Percentiles rank a stretch among this genome's conserved stretches.
These are phyloP conservation scores for Colletotrichum acutatum DNA, from an alignment of 2,329 filamentous ascomycete genomes.

Conservation along the genomic window DNA sequence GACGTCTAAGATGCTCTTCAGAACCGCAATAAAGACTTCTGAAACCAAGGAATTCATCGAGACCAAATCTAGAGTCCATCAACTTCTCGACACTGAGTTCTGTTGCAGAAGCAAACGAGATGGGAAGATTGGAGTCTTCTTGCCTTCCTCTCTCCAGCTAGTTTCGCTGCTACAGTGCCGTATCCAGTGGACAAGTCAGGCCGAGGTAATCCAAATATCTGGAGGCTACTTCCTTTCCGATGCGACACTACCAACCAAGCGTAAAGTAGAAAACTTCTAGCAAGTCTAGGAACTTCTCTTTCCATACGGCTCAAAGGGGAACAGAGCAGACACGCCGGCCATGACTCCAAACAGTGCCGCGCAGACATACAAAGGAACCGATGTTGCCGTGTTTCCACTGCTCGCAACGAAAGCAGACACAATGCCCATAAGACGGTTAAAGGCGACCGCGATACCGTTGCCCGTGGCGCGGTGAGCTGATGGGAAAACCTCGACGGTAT, in stretches of 20 bases:
- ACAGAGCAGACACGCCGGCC: slow-evolving; percentile 65
- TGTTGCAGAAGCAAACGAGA: no score
- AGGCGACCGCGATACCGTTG: slow-evolving; percentile 77
- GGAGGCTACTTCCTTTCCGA: not conserved
- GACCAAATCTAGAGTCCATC: no score
- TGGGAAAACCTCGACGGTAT: slow-evolving; percentile 72
- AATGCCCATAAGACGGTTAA: slow-evolving; percentile 81
- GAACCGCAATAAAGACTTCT: not conserved
- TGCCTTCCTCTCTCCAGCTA: no score
- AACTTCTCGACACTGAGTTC: no score
- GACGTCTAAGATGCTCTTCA: not conserved
- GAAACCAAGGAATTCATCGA: no score
- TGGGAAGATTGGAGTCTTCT: no score
- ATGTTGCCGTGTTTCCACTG: slow-evolving; percentile 67
- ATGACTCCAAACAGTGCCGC: slow-evolving; percentile 72
- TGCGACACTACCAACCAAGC: not conserved
- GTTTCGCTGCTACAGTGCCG: no score
- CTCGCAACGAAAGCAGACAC: slow-evolving; percentile 75
- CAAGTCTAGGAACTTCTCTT: slow-evolving; percentile 55
- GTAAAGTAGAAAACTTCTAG: not conserved
- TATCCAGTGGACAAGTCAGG: no score
- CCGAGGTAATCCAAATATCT: no score
- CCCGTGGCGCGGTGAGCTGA: slow-evolving; percentile 79
- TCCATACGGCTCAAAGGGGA: slow-evolving; percentile 77
- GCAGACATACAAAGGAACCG: slow-evolving; percentile 76